A percentile compares a stretch with the other conserved stretches of the same genome.
Evolutionary conservation across 805 yeast genomes (phyloP).

Genomic region (Ogataea nitratoaversa): DNA sequence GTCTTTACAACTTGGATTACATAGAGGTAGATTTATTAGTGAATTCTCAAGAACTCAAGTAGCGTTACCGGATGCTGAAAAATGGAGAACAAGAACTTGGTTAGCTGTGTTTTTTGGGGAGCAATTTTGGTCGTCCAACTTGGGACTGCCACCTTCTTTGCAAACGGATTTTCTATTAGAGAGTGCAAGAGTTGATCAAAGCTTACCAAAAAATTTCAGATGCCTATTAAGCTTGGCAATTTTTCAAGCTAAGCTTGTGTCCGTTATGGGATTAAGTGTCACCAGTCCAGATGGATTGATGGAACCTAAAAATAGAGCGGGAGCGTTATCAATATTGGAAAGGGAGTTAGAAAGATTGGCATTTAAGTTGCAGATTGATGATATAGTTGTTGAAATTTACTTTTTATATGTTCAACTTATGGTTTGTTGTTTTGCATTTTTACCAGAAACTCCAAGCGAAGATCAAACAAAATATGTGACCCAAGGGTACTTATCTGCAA

Average conservation of each 20-base stretch:
- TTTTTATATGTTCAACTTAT: conserved; percentile 73
- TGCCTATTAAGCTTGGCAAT: conserved; percentile 69
- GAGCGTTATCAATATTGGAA: conserved; percentile 70
- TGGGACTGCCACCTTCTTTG: conserved; percentile 85
- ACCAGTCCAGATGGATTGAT: conserved; percentile 84
- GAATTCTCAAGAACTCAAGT: conserved; percentile 91
- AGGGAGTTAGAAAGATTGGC: conserved; percentile 72
- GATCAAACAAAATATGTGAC: conserved; percentile 84
- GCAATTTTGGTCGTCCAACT: conserved; percentile 83
- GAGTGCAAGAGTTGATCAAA: conserved; percentile 62
- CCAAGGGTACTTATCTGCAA: conserved; percentile 74
- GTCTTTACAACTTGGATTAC: conserved; percentile 83
- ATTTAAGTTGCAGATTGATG: conserved; percentile 62
- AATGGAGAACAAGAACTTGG: conserved; percentile 95
- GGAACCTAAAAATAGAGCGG: conserved; percentile 79
- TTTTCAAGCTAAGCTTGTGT: conserved; percentile 79
- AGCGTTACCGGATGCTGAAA: conserved; percentile 82
- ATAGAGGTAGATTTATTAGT: conserved; percentile 84
- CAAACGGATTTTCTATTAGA: conserved; percentile 81
- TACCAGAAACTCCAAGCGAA: conserved; percentile 84
- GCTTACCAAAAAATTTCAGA: conserved; percentile 66
- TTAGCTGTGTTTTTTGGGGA: conserved; percentile 81
- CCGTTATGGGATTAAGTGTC: conserved; percentile 83
- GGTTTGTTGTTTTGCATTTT: conserved; percentile 83
- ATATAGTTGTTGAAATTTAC: conserved; percentile 69